Evolutionary conservation across 306 rosid species (phyloP).

Genomic region (Glycyrrhiza uralensis): DNA sequence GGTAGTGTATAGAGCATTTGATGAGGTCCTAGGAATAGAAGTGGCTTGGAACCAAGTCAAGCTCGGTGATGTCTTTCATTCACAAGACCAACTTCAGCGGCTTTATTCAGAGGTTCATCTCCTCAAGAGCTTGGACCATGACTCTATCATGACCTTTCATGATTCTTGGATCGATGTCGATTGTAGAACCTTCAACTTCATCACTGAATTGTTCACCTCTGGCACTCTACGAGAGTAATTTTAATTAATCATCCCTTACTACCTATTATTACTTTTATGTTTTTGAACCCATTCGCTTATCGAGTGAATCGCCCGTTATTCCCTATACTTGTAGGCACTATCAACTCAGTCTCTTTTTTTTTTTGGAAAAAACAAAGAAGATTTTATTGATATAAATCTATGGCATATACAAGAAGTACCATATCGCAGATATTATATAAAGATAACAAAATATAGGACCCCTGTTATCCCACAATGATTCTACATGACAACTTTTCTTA

Average conservation of each 20-base stretch:
- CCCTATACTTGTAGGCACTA: too few species aligned
- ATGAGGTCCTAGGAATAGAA: conserved; percentile 69
- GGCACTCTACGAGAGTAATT: conserved; percentile 89
- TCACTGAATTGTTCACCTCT: conserved; percentile 84
- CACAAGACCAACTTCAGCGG: conserved; percentile 59
- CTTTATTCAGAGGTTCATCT: conserved; percentile 84
- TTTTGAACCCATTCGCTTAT: too few species aligned
- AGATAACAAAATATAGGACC: too few species aligned
- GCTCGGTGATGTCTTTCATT: conserved; percentile 63
- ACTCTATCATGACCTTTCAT: conserved; percentile 61
- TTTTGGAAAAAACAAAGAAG: too few species aligned
- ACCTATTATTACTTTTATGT: neutral
- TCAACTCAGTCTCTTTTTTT: too few species aligned
- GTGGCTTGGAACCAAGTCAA: conserved; percentile 89
- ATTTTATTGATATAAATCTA: too few species aligned
- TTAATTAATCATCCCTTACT: neutral
- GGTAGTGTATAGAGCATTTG: conserved; percentile 70
- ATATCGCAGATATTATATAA: too few species aligned
- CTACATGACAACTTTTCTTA: too few species aligned
- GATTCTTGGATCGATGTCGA: conserved; percentile 61
- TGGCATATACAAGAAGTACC: too few species aligned
- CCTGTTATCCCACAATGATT: too few species aligned
- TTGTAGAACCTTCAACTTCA: conserved; percentile 75
- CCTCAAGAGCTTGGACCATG: conserved; percentile 69
- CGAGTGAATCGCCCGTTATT: too few species aligned